These are phyloP conservation scores for Wakefieldia striispora DNA, from an alignment of 768 basidiomycete species.

Conservation along the genomic window DNA sequence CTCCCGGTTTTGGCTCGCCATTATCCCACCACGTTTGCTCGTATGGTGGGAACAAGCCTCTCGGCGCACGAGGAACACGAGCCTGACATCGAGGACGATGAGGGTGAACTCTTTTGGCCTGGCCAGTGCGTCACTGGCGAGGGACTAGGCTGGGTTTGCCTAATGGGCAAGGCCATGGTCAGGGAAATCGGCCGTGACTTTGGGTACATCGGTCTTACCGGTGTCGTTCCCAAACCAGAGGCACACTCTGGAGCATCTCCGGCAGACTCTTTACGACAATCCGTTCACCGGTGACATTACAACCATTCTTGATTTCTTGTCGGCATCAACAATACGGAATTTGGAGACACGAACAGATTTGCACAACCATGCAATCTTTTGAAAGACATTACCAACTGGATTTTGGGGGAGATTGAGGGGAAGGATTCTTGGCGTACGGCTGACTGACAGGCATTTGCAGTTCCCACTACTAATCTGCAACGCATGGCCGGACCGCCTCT, in stretches of 20 bases:
- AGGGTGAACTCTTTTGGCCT: slow-evolving; percentile 86
- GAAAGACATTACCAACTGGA: slow-evolving; percentile 28
- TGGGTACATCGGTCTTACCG: slow-evolving; percentile 69
- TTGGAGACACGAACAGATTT: slow-evolving; percentile 27
- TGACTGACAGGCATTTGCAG: slow-evolving; percentile 12
- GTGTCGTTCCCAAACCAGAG: slow-evolving; percentile 70
- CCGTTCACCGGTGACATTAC: slow-evolving; percentile 29
- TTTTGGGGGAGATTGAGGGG: slow-evolving; percentile 13
- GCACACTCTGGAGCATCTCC: slow-evolving; percentile 32
- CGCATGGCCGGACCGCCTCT: slow-evolving; percentile 9
- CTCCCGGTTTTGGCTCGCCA: slow-evolving; percentile 65
- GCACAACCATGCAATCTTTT: slow-evolving; percentile 22
- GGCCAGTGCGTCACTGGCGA: slow-evolving; percentile 70
- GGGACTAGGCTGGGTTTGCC: slow-evolving; percentile 84
- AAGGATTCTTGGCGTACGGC: slow-evolving; percentile 18
- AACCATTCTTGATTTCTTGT: slow-evolving; percentile 28
- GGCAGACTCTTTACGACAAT: slow-evolving; percentile 31
- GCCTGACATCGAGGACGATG: slow-evolving; percentile 81
- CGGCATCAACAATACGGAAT: slow-evolving; percentile 26
- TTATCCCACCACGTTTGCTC: slow-evolving; percentile 74
- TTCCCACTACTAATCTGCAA: slow-evolving; percentile 7
- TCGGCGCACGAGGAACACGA: slow-evolving; percentile 69
- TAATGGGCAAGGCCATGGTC: slow-evolving; percentile 85
- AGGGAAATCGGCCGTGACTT: slow-evolving; percentile 75
- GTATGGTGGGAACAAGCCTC: slow-evolving; percentile 66